Base-by-base conservation (phyloP, 1,284 basidiomycete species). In the Vanrija sp. region DNA sequence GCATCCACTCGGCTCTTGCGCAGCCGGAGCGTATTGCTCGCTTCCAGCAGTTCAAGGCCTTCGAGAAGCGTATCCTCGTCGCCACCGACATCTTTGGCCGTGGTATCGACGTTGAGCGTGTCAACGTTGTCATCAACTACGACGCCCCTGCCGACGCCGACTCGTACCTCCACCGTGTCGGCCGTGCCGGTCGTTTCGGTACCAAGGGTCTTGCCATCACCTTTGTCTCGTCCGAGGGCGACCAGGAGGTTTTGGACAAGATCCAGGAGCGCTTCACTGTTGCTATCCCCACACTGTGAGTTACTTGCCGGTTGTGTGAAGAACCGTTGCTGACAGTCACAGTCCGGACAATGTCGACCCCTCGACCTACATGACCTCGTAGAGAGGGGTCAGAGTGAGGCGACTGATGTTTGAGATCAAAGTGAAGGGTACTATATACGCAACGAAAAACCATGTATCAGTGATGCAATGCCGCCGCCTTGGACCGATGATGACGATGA, bases 191-290 rank as follows among this genome's bases (percentile, higher is more conserved):
- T 66, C 91, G 96, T 67, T 99, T 99, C 78, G 96, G 96, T 64
- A 98, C 96, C 45, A 98, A 98, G 79, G 96, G 96, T 84, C 85
- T 98, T 40, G 94, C 94, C n/a, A 93, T 98, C 76, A 95, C 93
- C 10, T 98, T 96, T 74, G 91, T 97, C 46, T 86, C 92, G 5
- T 89, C 86, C 26, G 94, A 97, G 52, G 85, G 82, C 60, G 96
- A 99, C 74, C 86, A 90, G 73, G 88, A 91, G 78, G 94, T 98
- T 59, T 88, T 99, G 45, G 66, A 76, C 57, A 76, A 76, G 72
- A 77, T 77, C 58, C 75, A 77, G 63, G 75, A 77, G 63, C 60
- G 75, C 60, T 77, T 77, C 71, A 76, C 74, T 12, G 75, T 77
- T 38, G 75, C 75, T 45, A 77, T 77, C 62, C 75, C 75, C 16